These are phyloP conservation scores for Zarea fungicola DNA, from an alignment of 2,329 filamentous ascomycete species.

Conservation along the genomic window DNA sequence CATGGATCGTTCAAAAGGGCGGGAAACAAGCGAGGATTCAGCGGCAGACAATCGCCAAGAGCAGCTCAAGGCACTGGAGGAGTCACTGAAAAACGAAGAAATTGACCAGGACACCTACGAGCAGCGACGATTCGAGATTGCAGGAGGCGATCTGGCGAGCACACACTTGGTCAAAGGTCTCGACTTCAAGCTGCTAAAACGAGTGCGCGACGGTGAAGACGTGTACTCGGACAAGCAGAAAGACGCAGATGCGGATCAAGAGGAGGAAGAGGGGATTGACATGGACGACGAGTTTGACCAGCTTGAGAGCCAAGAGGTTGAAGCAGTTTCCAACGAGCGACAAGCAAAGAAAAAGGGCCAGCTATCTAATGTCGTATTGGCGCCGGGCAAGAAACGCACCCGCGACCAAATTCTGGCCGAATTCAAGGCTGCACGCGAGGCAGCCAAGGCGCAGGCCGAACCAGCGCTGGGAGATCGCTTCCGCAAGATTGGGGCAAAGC, in stretches of 20 bases:
- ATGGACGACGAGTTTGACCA: conserved; percentile 64
- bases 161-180: conserved; percentile 90
- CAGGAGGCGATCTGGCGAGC: conserved; percentile 72
- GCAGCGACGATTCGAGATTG: conserved; percentile 66
- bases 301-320: conserved; percentile 50
- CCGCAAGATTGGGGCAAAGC: conserved; percentile 57
- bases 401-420: conserved; percentile 64
- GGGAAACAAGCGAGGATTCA: conserved; percentile 50
- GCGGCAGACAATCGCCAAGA: conserved; percentile 51
- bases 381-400: conserved; percentile 55
- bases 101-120: conserved; percentile 79
- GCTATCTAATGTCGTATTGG: conserved; percentile 47
- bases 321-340: conserved; percentile 47
- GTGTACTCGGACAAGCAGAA: conserved; percentile 41
- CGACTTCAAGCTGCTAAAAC: conserved; percentile 74
- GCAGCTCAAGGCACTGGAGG: conserved; percentile 72
- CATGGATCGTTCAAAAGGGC: conserved; percentile 68
- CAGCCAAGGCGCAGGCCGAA: conserved; percentile 50
- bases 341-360: conserved; percentile 55
- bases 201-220: conserved; percentile 64
- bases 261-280: conserved; percentile 28
- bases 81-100: conserved; percentile 75
- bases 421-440: conserved; percentile 56
- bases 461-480: conserved; percentile 54
- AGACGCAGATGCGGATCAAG: conserved; percentile 21